Percentiles rank a stretch among this genome's conserved stretches.
Conservation (phyloP, 495 filamentous ascomycete species). For the Letharia columbiana region DNA sequence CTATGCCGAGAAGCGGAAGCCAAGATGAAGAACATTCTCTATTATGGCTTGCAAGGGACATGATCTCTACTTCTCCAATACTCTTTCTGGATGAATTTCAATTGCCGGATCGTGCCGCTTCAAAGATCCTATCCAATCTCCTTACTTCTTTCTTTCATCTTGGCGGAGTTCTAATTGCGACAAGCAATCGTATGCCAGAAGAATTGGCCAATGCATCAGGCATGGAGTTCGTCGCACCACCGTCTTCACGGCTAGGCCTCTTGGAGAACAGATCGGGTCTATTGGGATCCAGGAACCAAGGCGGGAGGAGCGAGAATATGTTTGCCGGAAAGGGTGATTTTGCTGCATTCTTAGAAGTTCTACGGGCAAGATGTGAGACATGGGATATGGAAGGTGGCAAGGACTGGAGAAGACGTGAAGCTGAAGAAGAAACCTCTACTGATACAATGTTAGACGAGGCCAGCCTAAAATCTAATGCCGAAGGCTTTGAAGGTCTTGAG, state of each 20-base stretch:
- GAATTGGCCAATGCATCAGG: conserved; percentile 62
- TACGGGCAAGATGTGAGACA: conserved; percentile 60
- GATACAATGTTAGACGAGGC: conserved; percentile 9
- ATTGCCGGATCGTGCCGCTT: conserved; percentile 57
- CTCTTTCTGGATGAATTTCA: conserved; percentile 71
- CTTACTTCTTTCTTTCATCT: conserved; percentile 66
- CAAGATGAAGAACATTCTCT: conserved; percentile 50
- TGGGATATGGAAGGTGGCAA: conserved; percentile 61
- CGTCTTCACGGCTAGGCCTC: conserved; percentile 37
- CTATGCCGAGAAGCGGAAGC: conserved; percentile 4
- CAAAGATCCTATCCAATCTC: conserved; percentile 61
- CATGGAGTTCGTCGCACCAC: conserved; percentile 45
- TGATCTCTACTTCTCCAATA: conserved; percentile 57
- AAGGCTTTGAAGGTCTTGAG: conserved; percentile 18
- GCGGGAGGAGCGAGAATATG: conserved; percentile 29
- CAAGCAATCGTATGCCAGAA: conserved; percentile 66
- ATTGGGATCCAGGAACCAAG: conserved; percentile 30
- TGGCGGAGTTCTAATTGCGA: conserved; percentile 63
- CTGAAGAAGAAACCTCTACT: conserved; percentile 19
- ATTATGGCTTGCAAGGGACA: conserved; percentile 57
- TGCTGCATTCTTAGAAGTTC: conserved; percentile 54
- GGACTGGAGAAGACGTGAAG: conserved; percentile 55
- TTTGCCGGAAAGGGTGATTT: conserved; percentile 55
- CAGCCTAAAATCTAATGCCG: background rate
- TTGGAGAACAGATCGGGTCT: conserved; percentile 37